Base-by-base conservation (phyloP, 2,329 filamentous ascomycete species). In the Cordyceps javanica region DNA sequence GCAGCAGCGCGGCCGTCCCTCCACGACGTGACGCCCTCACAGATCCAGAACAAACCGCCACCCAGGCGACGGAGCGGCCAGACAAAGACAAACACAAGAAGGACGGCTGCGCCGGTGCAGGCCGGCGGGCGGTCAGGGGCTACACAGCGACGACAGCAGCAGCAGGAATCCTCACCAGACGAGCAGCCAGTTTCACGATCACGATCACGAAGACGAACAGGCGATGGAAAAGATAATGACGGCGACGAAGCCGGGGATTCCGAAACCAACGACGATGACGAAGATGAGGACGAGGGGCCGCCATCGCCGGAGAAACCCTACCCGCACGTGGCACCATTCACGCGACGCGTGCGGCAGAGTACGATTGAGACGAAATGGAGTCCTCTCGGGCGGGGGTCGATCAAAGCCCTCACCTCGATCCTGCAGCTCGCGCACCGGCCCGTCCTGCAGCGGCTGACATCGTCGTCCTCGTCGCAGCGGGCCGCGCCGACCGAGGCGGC, bases 301-400 rank as follows among this genome's bases (percentile, higher is more conserved):
- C 61, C 65, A 14, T 69, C 72, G 2, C 68, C 70, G 2, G 58
- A 59, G 63, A 74, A 60, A 34, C 67, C 68, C 25, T 83, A 80
- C 67, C 75, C 77, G 45, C 78, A 82, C 62, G 70, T 87, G 50
- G 73, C 76, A 7, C 70, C 81, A 14, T 75, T 74, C 30, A 78
- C 75, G 13, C 78, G 77, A 36, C 75, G 74, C 42, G 75, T 90
- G 44, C 81, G 84, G n/a, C 81, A 79, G 60, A 78, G 81, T 28
- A 81, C 78, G 38, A 88, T 95, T 59, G 79, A 88, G 42, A 73
- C 85, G 42, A 89, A 87, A 67, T 91, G 87, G 87, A 73, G 76
- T 3, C 75, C 81, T 6, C 75, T 89, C 5, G 76, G 82, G 5
- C 68, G 73, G 7, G 70, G 76, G 25, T 82, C 85, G 42, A 70